Conservation (phyloP, 2,329 filamentous ascomycete genomes). For the Claviceps sp. region DNA sequence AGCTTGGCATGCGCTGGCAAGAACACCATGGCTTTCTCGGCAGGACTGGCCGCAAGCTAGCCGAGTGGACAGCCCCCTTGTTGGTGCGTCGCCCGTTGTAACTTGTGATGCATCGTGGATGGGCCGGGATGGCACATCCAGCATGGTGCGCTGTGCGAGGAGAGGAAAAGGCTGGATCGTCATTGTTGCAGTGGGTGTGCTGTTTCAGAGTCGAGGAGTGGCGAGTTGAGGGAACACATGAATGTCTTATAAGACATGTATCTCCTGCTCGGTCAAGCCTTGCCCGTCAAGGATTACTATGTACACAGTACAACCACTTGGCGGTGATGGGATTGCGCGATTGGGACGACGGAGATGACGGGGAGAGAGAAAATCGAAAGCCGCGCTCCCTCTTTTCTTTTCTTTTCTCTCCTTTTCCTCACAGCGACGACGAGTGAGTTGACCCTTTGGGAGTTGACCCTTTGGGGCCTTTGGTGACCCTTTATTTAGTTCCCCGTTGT, state of each 20-base stretch:
- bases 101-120: neutral
- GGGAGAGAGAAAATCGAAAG: no score
- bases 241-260: no score
- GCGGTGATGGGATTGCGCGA: no score
- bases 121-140: neutral
- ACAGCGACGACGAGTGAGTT: no score
- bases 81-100: neutral
- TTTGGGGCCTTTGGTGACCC: no score
- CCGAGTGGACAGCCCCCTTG: neutral
- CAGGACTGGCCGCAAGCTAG: neutral
- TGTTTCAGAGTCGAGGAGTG: neutral
- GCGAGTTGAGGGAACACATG: neutral
- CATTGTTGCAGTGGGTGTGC: neutral
- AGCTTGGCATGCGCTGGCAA: slow-evolving; percentile 12
- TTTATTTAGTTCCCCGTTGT: neutral
- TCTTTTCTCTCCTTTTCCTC: no score
- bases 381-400: no score
- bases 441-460: no score
- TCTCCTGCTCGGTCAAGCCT: no score
- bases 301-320: no score
- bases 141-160: neutral
- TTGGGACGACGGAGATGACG: no score
- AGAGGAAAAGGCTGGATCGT: neutral
- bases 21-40: neutral
- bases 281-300: no score